Base-by-base conservation (phyloP, 139 green algal genomes). In the Micromonas commoda region DNA sequence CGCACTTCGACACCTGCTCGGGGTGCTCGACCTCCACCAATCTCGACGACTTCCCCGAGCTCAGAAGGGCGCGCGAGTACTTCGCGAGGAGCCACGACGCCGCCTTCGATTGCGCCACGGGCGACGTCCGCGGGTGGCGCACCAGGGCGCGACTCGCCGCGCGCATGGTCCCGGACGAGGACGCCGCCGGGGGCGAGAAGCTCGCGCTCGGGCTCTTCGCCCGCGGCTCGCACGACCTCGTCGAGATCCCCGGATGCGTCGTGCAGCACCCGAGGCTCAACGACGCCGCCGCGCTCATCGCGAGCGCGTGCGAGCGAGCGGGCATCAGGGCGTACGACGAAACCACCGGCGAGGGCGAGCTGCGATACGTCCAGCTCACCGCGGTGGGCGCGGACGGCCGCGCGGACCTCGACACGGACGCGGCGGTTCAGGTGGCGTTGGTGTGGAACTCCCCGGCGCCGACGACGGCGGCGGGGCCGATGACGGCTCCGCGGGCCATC, bases 351-450 rank as follows among this genome's bases (percentile, higher is more conserved):
- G 71, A 6, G 0, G 88, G 88, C 1, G 53, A 86, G 60, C 83
- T 92, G 32, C 80, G 88, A 1, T 92, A 92, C 80, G 19, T 92
- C 38, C 88, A 92, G 76, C 75, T 91, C 3, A 88, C 88, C 13
- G 45, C 45, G n/a, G 45, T 57, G 45, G 9, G 45, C 45, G 45
- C 45, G 45, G 45, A 57, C 9, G 9, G 45, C 45, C 9, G 45
- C 45, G 45, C 45, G 45, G 45, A 57, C 9, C 9, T 57, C 45
- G 45, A 23, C 45, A 16, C 45, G 45, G 45, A 16, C 45, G 45
- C 45, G 9, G 45, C 45, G 9, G 45, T 57, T 9, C 83, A 89
- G 76, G 77, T 90, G 57, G 83, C 86, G 67, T 81, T 90, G 57
- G 86, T 90, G 35, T 84, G 87, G 77, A 86, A 87, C 33, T 9